These are phyloP conservation scores for Vanrija sp. DNA, from an alignment of 1,284 basidiomycete genomes.

Conservation along the genomic window DNA sequence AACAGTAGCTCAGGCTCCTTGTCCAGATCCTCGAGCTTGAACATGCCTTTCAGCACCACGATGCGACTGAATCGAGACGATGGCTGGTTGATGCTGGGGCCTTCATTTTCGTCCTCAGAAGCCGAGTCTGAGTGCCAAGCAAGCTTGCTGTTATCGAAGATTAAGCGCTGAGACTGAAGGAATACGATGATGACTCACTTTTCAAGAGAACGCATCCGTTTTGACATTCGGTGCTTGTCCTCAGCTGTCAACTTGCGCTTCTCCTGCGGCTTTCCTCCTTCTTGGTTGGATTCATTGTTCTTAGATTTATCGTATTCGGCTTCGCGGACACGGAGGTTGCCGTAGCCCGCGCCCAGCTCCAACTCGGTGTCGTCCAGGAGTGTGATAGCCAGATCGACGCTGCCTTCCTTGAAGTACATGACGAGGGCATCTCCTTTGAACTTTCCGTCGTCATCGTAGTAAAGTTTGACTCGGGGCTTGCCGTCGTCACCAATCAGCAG, in stretches of 20 bases:
- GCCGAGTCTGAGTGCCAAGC: conserved; percentile 41
- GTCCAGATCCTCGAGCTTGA: conserved; percentile 78
- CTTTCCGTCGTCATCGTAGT: conserved; percentile 78
- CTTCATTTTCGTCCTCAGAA: conserved; percentile 38
- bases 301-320: conserved; percentile 65
- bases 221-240: conserved; percentile 75
- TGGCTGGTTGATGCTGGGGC: conserved; percentile 9
- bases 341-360: conserved; percentile 65
- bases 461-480: conserved; percentile 87
- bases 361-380: conserved; percentile 91
- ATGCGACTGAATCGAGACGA: conserved; percentile 65
- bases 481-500: conserved; percentile 87
- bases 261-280: conserved; percentile 72
- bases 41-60: conserved; percentile 94
- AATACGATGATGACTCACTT: conserved; percentile 54
- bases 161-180: background rate
- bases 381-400: conserved; percentile 77
- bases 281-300: conserved; percentile 73
- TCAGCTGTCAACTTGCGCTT: conserved; percentile 60
- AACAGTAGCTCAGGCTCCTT: conserved; percentile 82
- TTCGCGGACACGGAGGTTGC: conserved; percentile 72
- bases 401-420: conserved; percentile 96
- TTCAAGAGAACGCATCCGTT: conserved; percentile 81
- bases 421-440: conserved; percentile 96
- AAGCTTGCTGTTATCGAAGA: conserved; percentile 34